These are phyloP conservation scores for Puya raimondii DNA, from an alignment of 176 grass and related monocot species.

Conservation along the genomic window DNA sequence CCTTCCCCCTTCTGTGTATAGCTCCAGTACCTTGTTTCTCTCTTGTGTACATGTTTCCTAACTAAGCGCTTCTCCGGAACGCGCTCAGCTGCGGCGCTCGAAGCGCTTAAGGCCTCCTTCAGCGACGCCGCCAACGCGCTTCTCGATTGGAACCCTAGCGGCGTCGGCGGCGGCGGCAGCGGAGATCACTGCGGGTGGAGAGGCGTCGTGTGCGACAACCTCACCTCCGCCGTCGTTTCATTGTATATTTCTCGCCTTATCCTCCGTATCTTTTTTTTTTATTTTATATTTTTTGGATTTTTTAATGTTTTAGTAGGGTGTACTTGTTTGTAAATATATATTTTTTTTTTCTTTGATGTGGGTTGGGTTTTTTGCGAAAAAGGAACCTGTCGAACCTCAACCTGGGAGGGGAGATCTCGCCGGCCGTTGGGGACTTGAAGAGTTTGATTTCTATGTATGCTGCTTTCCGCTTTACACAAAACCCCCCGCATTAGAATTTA, in stretches of 20 bases:
- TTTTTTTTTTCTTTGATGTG: neutral
- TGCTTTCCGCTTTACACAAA: slow-evolving; percentile 11
- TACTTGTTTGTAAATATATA: neutral
- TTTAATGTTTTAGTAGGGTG: neutral
- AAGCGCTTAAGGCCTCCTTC: slow-evolving; percentile 71
- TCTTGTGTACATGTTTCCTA: neutral
- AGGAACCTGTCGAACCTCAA: slow-evolving; percentile 97
- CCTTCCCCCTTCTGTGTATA: too few relatives aligned
- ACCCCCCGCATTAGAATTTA: slow-evolving; percentile 4
- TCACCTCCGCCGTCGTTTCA: slow-evolving; percentile 50
- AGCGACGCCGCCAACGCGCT: slow-evolving; percentile 65
- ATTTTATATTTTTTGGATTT: too few relatives aligned
- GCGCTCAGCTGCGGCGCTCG: slow-evolving; percentile 38
- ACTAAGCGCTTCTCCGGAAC: neutral
- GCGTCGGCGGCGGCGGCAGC: slow-evolving; percentile 15
- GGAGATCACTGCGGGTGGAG: slow-evolving; percentile 83
- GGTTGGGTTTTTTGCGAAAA: slow-evolving; percentile 14
- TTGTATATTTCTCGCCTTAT: slow-evolving; percentile 28
- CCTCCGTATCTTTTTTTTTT: neutral
- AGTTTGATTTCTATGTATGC: slow-evolving; percentile 61
- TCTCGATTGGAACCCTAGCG: slow-evolving; percentile 50
- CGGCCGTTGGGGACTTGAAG: slow-evolving; percentile 67
- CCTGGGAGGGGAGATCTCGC: slow-evolving; percentile 94
- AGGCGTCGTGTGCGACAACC: slow-evolving; percentile 73
- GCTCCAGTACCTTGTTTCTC: neutral